Conservation (phyloP, 352 stramenopile species). For the Phytophthora sojae region DNA sequence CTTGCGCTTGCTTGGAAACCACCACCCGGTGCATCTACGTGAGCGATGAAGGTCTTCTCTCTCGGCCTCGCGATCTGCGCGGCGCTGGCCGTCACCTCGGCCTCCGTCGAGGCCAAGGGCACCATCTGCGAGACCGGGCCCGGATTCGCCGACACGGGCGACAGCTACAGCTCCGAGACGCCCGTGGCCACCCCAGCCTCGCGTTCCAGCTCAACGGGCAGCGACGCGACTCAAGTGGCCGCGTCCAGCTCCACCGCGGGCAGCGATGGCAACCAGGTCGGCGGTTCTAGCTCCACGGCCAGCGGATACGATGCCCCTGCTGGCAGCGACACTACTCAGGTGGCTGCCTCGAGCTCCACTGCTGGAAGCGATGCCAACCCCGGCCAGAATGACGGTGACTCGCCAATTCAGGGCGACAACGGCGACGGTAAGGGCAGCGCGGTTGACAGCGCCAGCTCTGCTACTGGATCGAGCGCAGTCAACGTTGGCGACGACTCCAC, state of each 20-base stretch:
- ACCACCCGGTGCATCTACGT: not conserved
- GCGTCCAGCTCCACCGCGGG: not conserved
- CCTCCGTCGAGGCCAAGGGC: slow-evolving; percentile 23
- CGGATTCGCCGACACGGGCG: slow-evolving; percentile 23
- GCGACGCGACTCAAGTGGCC: slow-evolving; percentile 1
- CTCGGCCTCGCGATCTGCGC: slow-evolving; percentile 31
- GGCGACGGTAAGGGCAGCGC: not conserved
- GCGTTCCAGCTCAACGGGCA: slow-evolving; percentile 11
- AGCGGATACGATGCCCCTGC: not conserved
- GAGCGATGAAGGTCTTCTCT: slow-evolving; percentile 34
- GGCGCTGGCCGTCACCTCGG: slow-evolving; percentile 30
- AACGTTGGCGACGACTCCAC: slow-evolving; percentile 3
- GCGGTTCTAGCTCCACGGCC: slow-evolving; percentile 4
- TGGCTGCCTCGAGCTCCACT: slow-evolving; percentile 5
- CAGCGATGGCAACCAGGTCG: slow-evolving; percentile 10
- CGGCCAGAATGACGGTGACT: slow-evolving; percentile 15
- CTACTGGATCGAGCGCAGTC: not conserved
- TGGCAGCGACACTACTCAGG: slow-evolving; percentile 11
- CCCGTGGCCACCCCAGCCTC: slow-evolving; percentile 5
- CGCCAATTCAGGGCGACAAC: not conserved
- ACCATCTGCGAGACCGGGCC: slow-evolving; percentile 26
- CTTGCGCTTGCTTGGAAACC: slow-evolving; percentile 15
- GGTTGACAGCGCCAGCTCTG: not conserved
- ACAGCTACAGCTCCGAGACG: slow-evolving; percentile 24
- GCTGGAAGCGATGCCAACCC: slow-evolving; percentile 13